Base-by-base conservation (phyloP, 2,329 filamentous ascomycete species). In the Cercospora sp. region DNA sequence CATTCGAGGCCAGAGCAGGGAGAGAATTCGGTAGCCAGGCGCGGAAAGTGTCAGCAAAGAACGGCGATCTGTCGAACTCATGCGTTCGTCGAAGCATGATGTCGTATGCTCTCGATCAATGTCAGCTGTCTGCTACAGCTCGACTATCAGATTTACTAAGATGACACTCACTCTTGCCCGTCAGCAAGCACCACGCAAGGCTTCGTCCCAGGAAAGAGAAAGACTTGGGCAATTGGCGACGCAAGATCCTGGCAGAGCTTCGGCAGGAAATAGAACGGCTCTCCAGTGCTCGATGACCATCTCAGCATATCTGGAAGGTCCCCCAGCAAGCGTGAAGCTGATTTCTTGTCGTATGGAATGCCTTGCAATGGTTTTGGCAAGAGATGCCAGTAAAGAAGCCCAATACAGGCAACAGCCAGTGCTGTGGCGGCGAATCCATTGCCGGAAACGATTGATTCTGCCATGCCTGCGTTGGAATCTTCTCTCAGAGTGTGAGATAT, bases 181-280 rank as follows among this genome's bases (percentile, higher is more conserved):
- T 84, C 83, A 24, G 79, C 75, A 3, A 86, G 69, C 3, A 86
- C 66, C 0, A 86, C 76, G 71, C 77, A 80, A 2, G 84, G 85
- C 30, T 75, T 76, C 1, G 71, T 69, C 13, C 84, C 77, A 0
- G 84, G 83, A 9, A 76, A 74, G 55, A 84, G 72, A 73, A 86
- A 86, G 10, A 82, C 75, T 70, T 87, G 85, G 5, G 81, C 73
- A 65, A 86, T 78, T 0, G 83, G 82, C 12, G 79, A 80, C 5
- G 79, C 70, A 10, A 66, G 63, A 21, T 64, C 57, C 9, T 67
- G 60, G n/a, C 59, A 61, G 0, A n/a, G 26, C 26, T 61, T 61
- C 5, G 59, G 34, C 12, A 61, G 26, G 55, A 75, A 61, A 43
- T 68, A 74, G 67, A 79, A 79, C 26, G 40, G 59, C 37, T 61